Percentiles rank a stretch among this genome's conserved stretches.
Evolutionary conservation across 257 asterid genomes (phyloP).

Genomic region (Cynanchum wilfordii): DNA sequence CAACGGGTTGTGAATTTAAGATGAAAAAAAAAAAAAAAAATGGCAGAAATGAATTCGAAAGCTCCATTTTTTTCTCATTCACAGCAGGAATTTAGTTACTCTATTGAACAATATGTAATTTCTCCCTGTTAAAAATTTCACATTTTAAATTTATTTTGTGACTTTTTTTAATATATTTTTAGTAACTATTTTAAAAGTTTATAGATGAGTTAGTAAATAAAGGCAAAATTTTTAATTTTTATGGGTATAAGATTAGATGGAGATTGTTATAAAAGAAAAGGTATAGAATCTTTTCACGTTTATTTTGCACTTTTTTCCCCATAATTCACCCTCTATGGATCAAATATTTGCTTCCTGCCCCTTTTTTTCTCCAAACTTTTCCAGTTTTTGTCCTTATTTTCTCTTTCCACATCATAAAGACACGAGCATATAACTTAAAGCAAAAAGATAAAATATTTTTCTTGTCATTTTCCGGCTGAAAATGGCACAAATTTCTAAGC

Average conservation of each 20-base stretch:
- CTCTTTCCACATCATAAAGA: background rate
- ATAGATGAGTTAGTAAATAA: too few species aligned
- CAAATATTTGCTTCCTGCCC: background rate
- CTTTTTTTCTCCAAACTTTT: background rate
- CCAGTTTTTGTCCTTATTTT: slow-evolving; percentile 7
- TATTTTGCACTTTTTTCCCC: background rate
- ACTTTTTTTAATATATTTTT: too few species aligned
- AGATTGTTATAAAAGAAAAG: background rate
- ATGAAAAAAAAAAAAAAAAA: background rate
- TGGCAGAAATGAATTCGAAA: background rate
- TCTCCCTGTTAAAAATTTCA: too few species aligned
- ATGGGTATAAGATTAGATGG: too few species aligned
- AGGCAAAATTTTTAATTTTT: too few species aligned
- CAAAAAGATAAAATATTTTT: slow-evolving; percentile 5
- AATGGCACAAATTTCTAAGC: background rate
- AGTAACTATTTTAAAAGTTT: too few species aligned
- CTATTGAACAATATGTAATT: too few species aligned
- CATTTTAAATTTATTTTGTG: too few species aligned
- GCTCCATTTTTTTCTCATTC: too few species aligned
- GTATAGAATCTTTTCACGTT: slow-evolving; percentile 1
- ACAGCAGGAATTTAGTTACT: too few species aligned
- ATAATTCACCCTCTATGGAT: background rate
- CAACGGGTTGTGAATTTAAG: too few species aligned
- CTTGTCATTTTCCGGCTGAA: background rate
- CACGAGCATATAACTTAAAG: background rate